phyloP scores from a whole-genome alignment of 169 alveolate species.

The Theileria annulata region DNA sequence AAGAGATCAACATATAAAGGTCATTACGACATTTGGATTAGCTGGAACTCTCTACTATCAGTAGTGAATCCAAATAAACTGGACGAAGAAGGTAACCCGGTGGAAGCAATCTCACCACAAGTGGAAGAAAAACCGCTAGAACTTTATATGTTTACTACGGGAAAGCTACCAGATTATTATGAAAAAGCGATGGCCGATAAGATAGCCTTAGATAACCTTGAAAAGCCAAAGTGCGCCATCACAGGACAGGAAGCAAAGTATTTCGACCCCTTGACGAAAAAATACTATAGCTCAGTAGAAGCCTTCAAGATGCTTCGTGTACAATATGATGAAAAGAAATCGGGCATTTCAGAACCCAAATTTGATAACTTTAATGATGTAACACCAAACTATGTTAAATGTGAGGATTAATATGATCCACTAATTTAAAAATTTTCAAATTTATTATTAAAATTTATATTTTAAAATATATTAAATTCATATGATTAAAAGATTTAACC shows the following conservation, averaged over 20 bases:
- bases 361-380: conserved; percentile 10
- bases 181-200: not conserved
- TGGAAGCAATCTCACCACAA: conserved; percentile 22
- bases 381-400: conserved; percentile 3
- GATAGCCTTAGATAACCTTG: not conserved
- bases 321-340: conserved; percentile 7
- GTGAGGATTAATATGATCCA: not conserved
- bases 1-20: conserved; percentile 65
- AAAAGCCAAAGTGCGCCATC: conserved; percentile 45
- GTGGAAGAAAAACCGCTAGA: conserved; percentile 64
- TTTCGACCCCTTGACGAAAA: conserved; percentile 52
- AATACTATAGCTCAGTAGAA: conserved; percentile 38
- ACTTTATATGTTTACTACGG: conserved; percentile 66
- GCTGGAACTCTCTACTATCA: conserved; percentile 69
- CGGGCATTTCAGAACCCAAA: conserved; percentile 5
- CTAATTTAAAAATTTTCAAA: not conserved
- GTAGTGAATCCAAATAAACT: conserved; percentile 29
- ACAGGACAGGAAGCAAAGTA: conserved; percentile 58
- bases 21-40: conserved; percentile 66
- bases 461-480: conserved; percentile 1
- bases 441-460: conserved; percentile 1
- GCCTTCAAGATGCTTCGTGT: conserved; percentile 34
- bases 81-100: conserved; percentile 41
- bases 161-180: conserved; percentile 61
- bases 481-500: not conserved